These are phyloP conservation scores for Russula sp. DNA, from an alignment of 768 basidiomycete species.

Conservation along the genomic window DNA sequence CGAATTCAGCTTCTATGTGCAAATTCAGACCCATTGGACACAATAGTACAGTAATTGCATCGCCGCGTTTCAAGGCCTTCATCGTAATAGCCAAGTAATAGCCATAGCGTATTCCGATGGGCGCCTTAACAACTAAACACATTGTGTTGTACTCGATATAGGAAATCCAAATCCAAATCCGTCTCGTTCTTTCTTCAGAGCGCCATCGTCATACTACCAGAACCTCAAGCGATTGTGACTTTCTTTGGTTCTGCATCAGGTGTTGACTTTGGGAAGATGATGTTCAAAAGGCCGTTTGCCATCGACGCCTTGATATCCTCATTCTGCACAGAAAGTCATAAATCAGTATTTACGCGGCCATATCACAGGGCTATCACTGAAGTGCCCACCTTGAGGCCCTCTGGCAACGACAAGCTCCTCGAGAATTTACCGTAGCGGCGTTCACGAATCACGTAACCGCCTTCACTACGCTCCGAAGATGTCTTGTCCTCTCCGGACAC, in stretches of 20 bases:
- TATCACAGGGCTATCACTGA: background rate
- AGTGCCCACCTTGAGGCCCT: slow-evolving; percentile 33
- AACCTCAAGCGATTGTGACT: slow-evolving; percentile 37
- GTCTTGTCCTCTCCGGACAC: slow-evolving; percentile 48
- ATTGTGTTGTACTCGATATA: no score
- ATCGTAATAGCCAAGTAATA: no score
- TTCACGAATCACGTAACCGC: slow-evolving; percentile 38
- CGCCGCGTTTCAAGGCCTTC: no score
- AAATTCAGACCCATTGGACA: no score
- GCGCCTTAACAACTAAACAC: no score
- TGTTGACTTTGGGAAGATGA: slow-evolving; percentile 48
- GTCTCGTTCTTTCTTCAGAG: no score
- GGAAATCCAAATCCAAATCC: no score
- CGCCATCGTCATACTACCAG: background rate
- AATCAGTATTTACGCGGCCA: background rate
- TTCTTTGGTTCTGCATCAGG: slow-evolving; percentile 46
- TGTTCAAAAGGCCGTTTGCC: slow-evolving; percentile 47
- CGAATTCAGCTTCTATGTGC: no score
- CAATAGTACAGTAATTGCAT: no score
- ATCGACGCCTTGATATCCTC: slow-evolving; percentile 44
- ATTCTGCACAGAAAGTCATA: slow-evolving; percentile 17
- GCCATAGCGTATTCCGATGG: no score
- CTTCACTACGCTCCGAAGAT: slow-evolving; percentile 38
- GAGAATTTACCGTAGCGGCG: slow-evolving; percentile 34
- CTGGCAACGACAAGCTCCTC: slow-evolving; percentile 32